These are phyloP conservation scores for Seminavis robusta DNA, from an alignment of 108 stramenopile species.

Conservation along the genomic window DNA sequence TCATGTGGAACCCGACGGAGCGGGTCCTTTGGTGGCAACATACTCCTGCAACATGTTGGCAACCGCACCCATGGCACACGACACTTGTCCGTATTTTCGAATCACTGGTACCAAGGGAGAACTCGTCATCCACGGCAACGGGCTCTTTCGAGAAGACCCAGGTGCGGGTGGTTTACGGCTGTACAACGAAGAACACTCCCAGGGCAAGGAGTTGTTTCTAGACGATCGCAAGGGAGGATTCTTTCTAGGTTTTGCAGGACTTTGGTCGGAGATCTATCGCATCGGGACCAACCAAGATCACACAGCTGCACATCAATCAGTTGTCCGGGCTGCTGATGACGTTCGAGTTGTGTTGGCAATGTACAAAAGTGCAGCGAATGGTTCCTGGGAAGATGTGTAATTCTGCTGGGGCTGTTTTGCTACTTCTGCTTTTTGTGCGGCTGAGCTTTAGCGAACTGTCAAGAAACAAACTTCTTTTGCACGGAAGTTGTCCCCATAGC, in stretches of 20 bases:
- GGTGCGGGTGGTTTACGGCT: slow-evolving; percentile 31
- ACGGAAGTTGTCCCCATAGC: too few relatives aligned
- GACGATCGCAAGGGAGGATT: slow-evolving; percentile 26
- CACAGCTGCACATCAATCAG: slow-evolving; percentile 13
- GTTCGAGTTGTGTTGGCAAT: slow-evolving; percentile 22
- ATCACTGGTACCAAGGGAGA: slow-evolving; percentile 31
- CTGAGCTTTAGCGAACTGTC: background rate
- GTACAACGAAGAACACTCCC: slow-evolving; percentile 20
- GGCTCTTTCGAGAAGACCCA: slow-evolving; percentile 9
- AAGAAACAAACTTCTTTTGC: background rate
- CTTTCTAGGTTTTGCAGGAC: slow-evolving; percentile 28
- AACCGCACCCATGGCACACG: slow-evolving; percentile 40
- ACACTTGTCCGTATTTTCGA: slow-evolving; percentile 33
- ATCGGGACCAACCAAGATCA: slow-evolving; percentile 12
- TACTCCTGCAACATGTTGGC: slow-evolving; percentile 27
- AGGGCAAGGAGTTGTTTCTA: slow-evolving; percentile 20
- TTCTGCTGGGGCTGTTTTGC: background rate
- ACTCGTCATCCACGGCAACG: slow-evolving; percentile 21
- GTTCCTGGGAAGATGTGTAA: slow-evolving; percentile 19
- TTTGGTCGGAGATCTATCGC: slow-evolving; percentile 24
- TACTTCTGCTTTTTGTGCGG: background rate
- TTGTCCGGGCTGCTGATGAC: slow-evolving; percentile 18
- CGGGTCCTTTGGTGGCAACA: slow-evolving; percentile 20
- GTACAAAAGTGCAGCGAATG: slow-evolving; percentile 17
- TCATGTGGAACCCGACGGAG: background rate